Percentiles rank a stretch among this genome's conserved stretches.
Conservation (phyloP, 179 eudicot genomes). For the Sideroxylon spinosum region DNA sequence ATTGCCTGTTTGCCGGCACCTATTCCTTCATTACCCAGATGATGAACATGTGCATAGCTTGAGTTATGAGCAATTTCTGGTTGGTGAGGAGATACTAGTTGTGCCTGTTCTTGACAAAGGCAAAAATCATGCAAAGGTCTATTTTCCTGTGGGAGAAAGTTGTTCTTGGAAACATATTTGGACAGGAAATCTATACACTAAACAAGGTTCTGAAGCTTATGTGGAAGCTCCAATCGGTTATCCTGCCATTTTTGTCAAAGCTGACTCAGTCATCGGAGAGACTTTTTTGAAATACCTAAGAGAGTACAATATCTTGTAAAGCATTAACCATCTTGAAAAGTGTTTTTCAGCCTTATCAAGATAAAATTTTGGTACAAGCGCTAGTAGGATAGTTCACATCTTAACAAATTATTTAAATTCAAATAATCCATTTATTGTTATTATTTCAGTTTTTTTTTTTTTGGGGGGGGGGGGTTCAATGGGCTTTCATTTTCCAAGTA, state of each 20-base stretch:
- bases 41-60: constrained; percentile 74
- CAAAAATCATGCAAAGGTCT: constrained; percentile 58
- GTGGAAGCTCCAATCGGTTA: constrained; percentile 79
- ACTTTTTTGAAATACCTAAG: constrained; percentile 58
- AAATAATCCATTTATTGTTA: too few relatives aligned
- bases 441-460: too few relatives aligned
- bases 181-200: constrained; percentile 58
- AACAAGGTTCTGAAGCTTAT: constrained; percentile 58
- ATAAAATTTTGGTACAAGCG: not conserved
- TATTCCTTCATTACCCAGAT: constrained; percentile 82
- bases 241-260: constrained; percentile 88
- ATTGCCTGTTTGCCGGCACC: constrained; percentile 84
- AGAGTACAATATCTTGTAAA: constrained; percentile 38
- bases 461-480: too few relatives aligned
- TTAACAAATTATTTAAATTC: too few relatives aligned
- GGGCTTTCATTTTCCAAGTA: too few relatives aligned
- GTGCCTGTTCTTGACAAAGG: constrained; percentile 87
- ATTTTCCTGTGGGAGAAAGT: constrained; percentile 69
- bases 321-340: too few relatives aligned
- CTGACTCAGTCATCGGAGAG: constrained; percentile 59
- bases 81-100: constrained; percentile 83
- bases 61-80: constrained; percentile 80
- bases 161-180: constrained; percentile 87
- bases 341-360: not conserved
- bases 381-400: too few relatives aligned